phyloP scores from a whole-genome alignment of 2,329 filamentous ascomycete species.

The Biscogniauxia sp. region DNA sequence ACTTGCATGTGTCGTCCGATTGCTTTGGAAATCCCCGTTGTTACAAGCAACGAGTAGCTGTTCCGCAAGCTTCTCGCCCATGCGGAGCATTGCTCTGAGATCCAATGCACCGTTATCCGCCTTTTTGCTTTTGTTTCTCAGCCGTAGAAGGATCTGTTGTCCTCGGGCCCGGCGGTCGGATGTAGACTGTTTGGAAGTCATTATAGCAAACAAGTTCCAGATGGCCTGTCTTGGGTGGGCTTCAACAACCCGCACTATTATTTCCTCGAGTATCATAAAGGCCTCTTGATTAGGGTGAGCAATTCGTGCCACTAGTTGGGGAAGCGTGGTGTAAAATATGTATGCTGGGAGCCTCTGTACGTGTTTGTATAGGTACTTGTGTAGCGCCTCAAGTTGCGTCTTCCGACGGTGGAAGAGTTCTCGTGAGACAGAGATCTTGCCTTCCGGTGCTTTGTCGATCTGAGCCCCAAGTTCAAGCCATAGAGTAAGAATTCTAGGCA shows the following conservation, averaged over 20 bases:
- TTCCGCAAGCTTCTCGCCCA: constrained; percentile 79
- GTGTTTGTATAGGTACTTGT: constrained; percentile 78
- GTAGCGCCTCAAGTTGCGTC: constrained; percentile 65
- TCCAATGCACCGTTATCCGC: constrained; percentile 54
- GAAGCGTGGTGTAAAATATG: constrained; percentile 77
- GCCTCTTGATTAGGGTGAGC: constrained; percentile 79
- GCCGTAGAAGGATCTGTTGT: constrained; percentile 48
- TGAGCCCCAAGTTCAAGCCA: constrained; percentile 90
- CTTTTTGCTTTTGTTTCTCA: constrained; percentile 49
- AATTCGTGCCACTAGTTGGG: constrained; percentile 95
- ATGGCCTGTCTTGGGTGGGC: constrained; percentile 87
- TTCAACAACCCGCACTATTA: constrained; percentile 83
- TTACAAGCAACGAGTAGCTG: constrained; percentile 80
- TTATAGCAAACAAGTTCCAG: constrained; percentile 86
- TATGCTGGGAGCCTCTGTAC: constrained; percentile 69
- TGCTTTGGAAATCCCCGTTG: constrained; percentile 69
- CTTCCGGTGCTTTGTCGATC: constrained; percentile 60
- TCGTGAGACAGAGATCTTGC: constrained; percentile 50
- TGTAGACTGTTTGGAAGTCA: constrained; percentile 68
- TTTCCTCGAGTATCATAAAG: constrained; percentile 71
- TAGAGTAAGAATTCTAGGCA: constrained; percentile 86
- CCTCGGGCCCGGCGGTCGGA: constrained; percentile 61
- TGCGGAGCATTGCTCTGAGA: constrained; percentile 67
- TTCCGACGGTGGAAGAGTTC: constrained; percentile 56
- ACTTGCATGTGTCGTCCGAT: constrained; percentile 65